A percentile compares a stretch with the other conserved stretches of the same genome.
Evolutionary conservation across 2,329 filamentous ascomycete genomes (phyloP).

Genomic region (Trichothecium sympodiale): DNA sequence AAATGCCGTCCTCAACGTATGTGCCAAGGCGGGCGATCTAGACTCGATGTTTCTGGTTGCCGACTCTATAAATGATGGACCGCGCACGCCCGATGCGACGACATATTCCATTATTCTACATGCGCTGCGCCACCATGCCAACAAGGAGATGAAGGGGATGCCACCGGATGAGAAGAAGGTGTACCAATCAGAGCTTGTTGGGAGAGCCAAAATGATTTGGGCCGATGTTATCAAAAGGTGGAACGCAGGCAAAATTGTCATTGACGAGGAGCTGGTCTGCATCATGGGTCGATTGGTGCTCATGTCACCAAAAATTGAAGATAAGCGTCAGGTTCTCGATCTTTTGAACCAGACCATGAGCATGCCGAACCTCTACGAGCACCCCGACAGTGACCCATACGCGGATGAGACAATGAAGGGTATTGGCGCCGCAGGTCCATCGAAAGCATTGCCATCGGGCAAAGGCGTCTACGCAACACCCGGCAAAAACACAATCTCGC

Average conservation of each 20-base stretch:
- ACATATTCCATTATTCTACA: constrained; percentile 82
- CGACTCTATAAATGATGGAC: constrained; percentile 55
- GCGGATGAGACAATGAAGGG: constrained; percentile 11
- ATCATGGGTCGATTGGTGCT: constrained; percentile 74
- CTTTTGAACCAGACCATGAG: constrained; percentile 76
- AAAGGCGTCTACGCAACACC: constrained; percentile 26
- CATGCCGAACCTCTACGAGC: constrained; percentile 45
- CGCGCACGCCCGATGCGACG: constrained; percentile 49
- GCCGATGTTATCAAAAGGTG: constrained; percentile 67
- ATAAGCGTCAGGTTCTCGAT: constrained; percentile 62
- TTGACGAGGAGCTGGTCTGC: constrained; percentile 72
- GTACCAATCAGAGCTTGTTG: constrained; percentile 36
- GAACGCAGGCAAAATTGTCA: constrained; percentile 54
- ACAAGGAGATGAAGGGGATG: constrained; percentile 14
- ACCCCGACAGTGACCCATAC: constrained; percentile 9
- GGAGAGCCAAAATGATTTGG: constrained; percentile 69
- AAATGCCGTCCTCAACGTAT: constrained; percentile 81
- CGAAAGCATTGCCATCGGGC: not conserved
- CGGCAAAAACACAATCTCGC: constrained; percentile 49
- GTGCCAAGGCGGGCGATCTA: constrained; percentile 61
- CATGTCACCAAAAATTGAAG: constrained; percentile 42
- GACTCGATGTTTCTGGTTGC: constrained; percentile 72
- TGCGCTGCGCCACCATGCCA: constrained; percentile 43
- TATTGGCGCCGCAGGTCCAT: constrained; percentile 7
- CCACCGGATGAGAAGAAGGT: constrained; percentile 18